A percentile compares a stretch with the other conserved stretches of the same genome.
These are phyloP conservation scores for Amyloporia xantha DNA, from an alignment of 768 basidiomycete species.

Conservation along the genomic window DNA sequence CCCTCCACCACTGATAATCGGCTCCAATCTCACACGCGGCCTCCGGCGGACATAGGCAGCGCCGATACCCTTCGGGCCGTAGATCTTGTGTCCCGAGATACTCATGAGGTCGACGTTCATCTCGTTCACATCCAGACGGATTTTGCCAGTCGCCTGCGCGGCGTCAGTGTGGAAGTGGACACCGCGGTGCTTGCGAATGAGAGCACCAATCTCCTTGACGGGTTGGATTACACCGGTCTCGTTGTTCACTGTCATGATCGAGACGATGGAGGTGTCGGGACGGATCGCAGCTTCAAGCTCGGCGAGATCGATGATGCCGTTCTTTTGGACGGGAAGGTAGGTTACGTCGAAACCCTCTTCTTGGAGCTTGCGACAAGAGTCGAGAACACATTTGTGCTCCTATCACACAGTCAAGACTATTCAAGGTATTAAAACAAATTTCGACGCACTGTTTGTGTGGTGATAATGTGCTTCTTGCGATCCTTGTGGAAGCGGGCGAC, in stretches of 20 bases:
- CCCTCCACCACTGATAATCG: conserved; percentile 91
- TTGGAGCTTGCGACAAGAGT: conserved; percentile 90
- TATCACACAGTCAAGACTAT: conserved; percentile 23
- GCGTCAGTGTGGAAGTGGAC: conserved; percentile 97
- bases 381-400: conserved; percentile 99
- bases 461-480: conserved; percentile 90
- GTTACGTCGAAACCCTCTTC: conserved; percentile 98
- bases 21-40: conserved; percentile 90
- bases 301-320: conserved; percentile 75
- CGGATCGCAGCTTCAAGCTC: conserved; percentile 83
- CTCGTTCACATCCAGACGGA: conserved; percentile 88
- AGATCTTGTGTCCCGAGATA: conserved; percentile 95
- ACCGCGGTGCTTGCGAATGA: conserved; percentile 81
- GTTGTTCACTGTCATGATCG: conserved; percentile 98
- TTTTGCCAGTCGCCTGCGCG: conserved; percentile 91
- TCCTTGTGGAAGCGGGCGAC: conserved; percentile 93
- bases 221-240: conserved; percentile 99
- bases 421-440: not conserved
- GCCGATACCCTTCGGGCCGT: conserved; percentile 96
- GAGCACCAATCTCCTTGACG: conserved; percentile 86
- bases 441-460: conserved; percentile 77
- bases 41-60: conserved; percentile 90
- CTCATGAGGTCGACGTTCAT: conserved; percentile 95
- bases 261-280: conserved; percentile 90
- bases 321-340: conserved; percentile 88